A percentile compares a stretch with the other conserved stretches of the same genome.
Evolutionary conservation across 371 early-diverging fungal species (phyloP).

Genomic region (Thermomucor indicae-seudaticae): DNA sequence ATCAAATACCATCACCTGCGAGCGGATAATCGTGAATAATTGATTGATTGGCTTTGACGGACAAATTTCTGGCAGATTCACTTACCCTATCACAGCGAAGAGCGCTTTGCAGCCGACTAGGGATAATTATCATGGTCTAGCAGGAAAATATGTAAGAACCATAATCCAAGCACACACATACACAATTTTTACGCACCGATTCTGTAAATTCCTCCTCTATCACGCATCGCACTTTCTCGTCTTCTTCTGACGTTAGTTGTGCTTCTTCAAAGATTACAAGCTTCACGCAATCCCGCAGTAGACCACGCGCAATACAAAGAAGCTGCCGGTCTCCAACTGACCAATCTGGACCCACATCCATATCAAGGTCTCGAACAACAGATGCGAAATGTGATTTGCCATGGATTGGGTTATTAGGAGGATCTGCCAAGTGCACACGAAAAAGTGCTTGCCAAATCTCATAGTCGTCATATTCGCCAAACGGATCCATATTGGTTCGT

Average conservation of each 20-base stretch:
- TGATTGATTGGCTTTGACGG: neutral
- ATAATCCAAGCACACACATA: neutral
- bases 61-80: neutral
- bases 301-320: conserved; percentile 75
- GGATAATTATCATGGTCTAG: conserved; percentile 82
- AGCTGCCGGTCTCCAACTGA: conserved; percentile 81
- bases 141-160: neutral
- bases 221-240: conserved; percentile 69
- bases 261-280: conserved; percentile 84
- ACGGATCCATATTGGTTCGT: conserved; percentile 81
- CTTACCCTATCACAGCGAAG: conserved; percentile 53
- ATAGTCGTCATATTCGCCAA: conserved; percentile 68
- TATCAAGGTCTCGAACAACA: conserved; percentile 48
- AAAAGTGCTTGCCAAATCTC: conserved; percentile 83
- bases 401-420: conserved; percentile 3
- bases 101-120: conserved; percentile 70
- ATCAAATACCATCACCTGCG: conserved; percentile 50
- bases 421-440: conserved; percentile 54
- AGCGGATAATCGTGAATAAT: conserved; percentile 21
- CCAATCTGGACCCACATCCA: conserved; percentile 56
- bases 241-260: conserved; percentile 61
- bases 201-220: conserved; percentile 79
- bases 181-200: conserved; percentile 24
- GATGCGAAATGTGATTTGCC: conserved; percentile 34
- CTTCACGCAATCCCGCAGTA: conserved; percentile 63